These are phyloP conservation scores for Rhynchospora breviuscula DNA, from an alignment of 176 grass and related monocot species.

Conservation along the genomic window DNA sequence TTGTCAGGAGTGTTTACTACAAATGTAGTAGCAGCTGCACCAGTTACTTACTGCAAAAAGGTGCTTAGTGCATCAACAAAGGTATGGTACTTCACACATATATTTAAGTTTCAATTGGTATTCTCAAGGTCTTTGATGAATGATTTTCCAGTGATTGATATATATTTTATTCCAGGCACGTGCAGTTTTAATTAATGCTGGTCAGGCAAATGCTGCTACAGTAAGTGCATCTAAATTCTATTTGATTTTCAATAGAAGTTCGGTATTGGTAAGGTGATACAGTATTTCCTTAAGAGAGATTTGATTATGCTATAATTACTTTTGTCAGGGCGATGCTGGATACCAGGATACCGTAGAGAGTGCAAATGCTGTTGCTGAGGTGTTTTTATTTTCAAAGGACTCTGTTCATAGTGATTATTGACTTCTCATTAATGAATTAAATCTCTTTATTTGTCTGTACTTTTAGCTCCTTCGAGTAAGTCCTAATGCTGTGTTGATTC, in stretches of 20 bases:
- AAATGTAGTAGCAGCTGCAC: conserved; percentile 89
- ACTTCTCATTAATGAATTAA: conserved; percentile 2
- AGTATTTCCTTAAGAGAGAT: conserved; percentile 15
- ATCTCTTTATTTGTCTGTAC: conserved; percentile 21
- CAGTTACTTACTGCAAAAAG: conserved; percentile 79
- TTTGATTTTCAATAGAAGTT: not conserved
- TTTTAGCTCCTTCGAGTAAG: conserved; percentile 66
- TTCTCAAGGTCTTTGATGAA: not conserved
- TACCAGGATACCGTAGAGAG: conserved; percentile 91
- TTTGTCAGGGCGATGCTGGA: conserved; percentile 67
- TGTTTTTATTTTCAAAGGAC: conserved; percentile 21
- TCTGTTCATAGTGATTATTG: not conserved
- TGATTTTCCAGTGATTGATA: not conserved
- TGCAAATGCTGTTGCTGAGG: conserved; percentile 85
- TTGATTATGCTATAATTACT: conserved; percentile 26
- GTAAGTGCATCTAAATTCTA: conserved; percentile 54
- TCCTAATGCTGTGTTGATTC: conserved; percentile 63
- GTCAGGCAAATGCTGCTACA: conserved; percentile 97
- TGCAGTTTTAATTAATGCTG: conserved; percentile 88
- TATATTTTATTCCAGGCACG: conserved; percentile 43
- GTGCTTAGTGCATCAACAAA: conserved; percentile 48
- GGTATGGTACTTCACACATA: conserved; percentile 30
- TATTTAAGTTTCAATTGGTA: not conserved
- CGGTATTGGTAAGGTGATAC: not conserved
- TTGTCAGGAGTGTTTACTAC: conserved; percentile 79